A percentile compares a stretch with the other conserved stretches of the same genome.
phyloP scores from a whole-genome alignment of 176 grass and related monocot species.

The Lolium multiflorum region DNA sequence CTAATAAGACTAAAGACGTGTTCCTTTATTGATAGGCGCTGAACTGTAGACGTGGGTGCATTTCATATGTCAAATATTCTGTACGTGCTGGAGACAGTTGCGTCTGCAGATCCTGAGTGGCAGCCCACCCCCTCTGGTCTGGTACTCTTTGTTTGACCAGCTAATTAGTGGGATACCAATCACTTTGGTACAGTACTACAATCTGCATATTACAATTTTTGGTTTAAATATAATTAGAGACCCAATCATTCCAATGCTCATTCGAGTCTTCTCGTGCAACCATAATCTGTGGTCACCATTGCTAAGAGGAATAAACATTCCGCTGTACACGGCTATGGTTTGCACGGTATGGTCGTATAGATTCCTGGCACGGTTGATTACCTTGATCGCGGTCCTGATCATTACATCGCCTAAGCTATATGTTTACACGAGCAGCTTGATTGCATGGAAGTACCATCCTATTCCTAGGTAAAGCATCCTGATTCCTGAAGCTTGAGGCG shows the following conservation, averaged over 20 bases:
- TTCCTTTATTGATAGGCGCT: slow-evolving; percentile 20
- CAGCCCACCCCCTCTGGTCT: slow-evolving; percentile 25
- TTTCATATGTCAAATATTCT: slow-evolving; percentile 1
- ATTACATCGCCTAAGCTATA: neutral
- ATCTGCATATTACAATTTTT: slow-evolving; percentile 1
- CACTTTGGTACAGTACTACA: slow-evolving; percentile 28
- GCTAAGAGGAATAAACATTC: neutral
- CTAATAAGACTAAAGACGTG: neutral
- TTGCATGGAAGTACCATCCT: neutral
- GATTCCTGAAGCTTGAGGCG: neutral
- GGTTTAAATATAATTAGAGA: neutral
- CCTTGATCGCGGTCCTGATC: neutral
- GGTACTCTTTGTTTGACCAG: slow-evolving; percentile 41
- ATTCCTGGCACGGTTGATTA: neutral
- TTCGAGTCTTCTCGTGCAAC: neutral
- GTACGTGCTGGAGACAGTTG: slow-evolving; percentile 20
- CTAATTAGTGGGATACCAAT: slow-evolving; percentile 49
- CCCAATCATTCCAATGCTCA: slow-evolving; percentile 5
- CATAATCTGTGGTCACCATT: neutral
- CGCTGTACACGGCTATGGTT: slow-evolving; percentile 19
- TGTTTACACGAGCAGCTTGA: neutral
- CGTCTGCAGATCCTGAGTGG: slow-evolving; percentile 41
- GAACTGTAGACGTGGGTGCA: slow-evolving; percentile 40
- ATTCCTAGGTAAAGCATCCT: neutral
- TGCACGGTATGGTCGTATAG: neutral